Conservation (phyloP, 2,329 filamentous ascomycete species). For the Cadophora sp. region DNA sequence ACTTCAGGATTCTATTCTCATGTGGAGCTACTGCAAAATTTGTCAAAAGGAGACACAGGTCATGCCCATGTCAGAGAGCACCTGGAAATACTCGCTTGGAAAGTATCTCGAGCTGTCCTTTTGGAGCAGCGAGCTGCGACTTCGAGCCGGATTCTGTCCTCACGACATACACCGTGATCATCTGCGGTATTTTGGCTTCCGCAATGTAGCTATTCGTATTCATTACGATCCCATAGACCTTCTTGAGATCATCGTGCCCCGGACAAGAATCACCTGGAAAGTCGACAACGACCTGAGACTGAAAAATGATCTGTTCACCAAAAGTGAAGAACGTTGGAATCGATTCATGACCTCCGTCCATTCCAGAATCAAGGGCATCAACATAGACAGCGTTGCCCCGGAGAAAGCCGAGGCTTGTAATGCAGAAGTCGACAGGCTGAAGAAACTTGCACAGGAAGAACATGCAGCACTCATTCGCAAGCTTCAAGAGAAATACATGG, state of each 20-base stretch:
- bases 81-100: slow-evolving; percentile 98
- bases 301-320: slow-evolving; percentile 89
- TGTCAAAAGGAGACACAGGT: slow-evolving; percentile 91
- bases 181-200: slow-evolving; percentile 88
- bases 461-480: slow-evolving; percentile 75
- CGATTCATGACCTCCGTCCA: slow-evolving; percentile 90
- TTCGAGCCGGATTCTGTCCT: slow-evolving; percentile 76
- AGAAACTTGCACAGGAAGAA: slow-evolving; percentile 83
- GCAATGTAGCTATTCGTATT: slow-evolving; percentile 83
- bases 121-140: slow-evolving; percentile 85
- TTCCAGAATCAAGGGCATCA: slow-evolving; percentile 83
- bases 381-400: slow-evolving; percentile 86
- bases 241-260: slow-evolving; percentile 91
- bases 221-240: slow-evolving; percentile 94
- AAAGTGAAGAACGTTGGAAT: slow-evolving; percentile 81
- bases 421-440: slow-evolving; percentile 79
- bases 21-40: slow-evolving; percentile 97
- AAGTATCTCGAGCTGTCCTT: slow-evolving; percentile 98
- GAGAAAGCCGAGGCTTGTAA: slow-evolving; percentile 86
- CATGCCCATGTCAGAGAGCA: slow-evolving; percentile 89
- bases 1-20: slow-evolving; percentile 79
- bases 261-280: slow-evolving; percentile 93
- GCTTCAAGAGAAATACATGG: slow-evolving; percentile 89
- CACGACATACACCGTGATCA: slow-evolving; percentile 95
- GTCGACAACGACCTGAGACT: slow-evolving; percentile 91